Base-by-base conservation (phyloP, 805 yeast species). In the Komagataella kurtzmanii region DNA sequence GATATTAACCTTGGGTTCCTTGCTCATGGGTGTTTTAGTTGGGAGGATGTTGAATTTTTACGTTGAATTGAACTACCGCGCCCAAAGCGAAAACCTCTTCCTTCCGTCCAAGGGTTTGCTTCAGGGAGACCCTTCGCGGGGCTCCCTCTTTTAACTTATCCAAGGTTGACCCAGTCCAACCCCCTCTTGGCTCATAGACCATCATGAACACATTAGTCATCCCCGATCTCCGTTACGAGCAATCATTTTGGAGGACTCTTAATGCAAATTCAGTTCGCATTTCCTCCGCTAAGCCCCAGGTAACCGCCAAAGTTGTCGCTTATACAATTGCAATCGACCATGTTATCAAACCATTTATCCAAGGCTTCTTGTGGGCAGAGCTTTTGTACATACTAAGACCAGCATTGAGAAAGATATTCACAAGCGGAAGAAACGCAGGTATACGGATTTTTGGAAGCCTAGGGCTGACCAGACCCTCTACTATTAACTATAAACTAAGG, bases 1-100 rank as follows among this genome's bases (percentile, higher is more conserved):
- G 65, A 93, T 91, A 48, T 91, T 88, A 56, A 93, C 86, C 57
- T 85, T 81, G 18, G 97, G 96, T 48, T 81, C 87, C 59, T 68
- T 61, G 18, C 59, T 54, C 65, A 61, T 59, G 7, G 17, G 4
- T n/a, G 48, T 45, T 45, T 7, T 45, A 17, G 19, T 45, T 45
- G 10, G 17, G 49, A 44, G 36, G 46, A 12, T 48, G 50, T 40
- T 24, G 44, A 18, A 43, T 17, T 45, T 45, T 45, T 45, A n/a
- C 14, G 21, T 45, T n/a, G 18, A 21, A 7, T 17, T 24, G 14
- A 23, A 10, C n/a, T 40, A 47, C 12, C n/a, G 46, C 46, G 55
- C 52, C 47, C 54, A 49, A 48, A 12, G 51, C 53, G 51, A 49
- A 21, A 21, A 54, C 45, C 23, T 8, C 23, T 8, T 17, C 21